Evolutionary conservation across 202 grass and related monocot genomes (phyloP).

Genomic region (Carex arenaria): DNA sequence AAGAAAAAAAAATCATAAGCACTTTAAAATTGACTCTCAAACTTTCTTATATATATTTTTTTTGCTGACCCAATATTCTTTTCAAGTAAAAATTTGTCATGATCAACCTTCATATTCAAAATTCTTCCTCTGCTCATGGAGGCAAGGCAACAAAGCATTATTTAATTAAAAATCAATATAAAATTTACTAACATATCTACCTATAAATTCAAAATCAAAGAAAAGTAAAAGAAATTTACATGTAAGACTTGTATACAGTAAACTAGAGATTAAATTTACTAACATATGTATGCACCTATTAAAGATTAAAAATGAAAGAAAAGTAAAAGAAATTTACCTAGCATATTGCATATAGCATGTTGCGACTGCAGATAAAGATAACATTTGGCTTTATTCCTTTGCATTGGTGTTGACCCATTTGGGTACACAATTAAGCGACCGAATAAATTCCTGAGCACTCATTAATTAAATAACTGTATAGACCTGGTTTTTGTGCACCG

Average conservation of each 20-base stretch:
- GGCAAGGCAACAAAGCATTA: not conserved
- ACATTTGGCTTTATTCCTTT: not conserved
- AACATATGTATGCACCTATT: not conserved
- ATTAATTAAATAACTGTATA: not conserved
- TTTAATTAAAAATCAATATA: not conserved
- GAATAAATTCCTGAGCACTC: not conserved
- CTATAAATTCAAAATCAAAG: too few species aligned
- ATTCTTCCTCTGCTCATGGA: not conserved
- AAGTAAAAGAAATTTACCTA: not conserved
- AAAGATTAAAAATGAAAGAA: not conserved
- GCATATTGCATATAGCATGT: not conserved
- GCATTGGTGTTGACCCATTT: not conserved
- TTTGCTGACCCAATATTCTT: not conserved
- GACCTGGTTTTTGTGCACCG: conserved; percentile 10
- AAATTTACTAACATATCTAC: too few species aligned
- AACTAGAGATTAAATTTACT: not conserved
- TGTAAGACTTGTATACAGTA: not conserved
- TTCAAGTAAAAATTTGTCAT: not conserved
- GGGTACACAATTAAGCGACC: not conserved
- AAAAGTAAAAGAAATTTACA: too few species aligned
- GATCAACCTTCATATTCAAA: not conserved
- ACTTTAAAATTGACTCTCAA: not conserved
- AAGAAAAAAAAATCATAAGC: too few species aligned
- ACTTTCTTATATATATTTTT: not conserved
- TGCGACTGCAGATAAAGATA: not conserved